Evolutionary conservation across 345 rosid genomes (phyloP).

Genomic region (Eucalyptus pauciflora): DNA sequence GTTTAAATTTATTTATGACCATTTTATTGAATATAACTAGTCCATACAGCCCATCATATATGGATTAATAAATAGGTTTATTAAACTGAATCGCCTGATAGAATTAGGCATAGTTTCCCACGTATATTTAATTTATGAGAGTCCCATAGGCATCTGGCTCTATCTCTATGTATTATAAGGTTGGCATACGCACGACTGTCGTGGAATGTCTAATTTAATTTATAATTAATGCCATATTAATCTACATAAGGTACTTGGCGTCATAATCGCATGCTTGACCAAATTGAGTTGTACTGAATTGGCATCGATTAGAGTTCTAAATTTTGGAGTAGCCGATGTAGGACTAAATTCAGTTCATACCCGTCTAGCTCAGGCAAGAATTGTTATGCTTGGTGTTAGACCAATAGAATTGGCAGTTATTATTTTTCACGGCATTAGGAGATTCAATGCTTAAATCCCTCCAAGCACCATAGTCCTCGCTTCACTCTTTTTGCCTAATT

Average conservation of each 20-base stretch:
- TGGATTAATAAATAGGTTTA: too few relatives aligned
- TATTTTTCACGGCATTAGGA: neutral
- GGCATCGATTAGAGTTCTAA: neutral
- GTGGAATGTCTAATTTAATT: neutral
- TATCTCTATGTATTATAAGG: neutral
- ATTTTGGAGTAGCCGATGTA: neutral
- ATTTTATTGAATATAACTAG: too few relatives aligned
- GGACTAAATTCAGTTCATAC: neutral
- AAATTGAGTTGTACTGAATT: neutral
- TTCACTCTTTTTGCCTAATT: neutral
- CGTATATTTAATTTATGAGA: neutral
- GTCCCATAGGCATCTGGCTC: neutral
- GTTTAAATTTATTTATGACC: too few relatives aligned
- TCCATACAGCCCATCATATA: too few relatives aligned
- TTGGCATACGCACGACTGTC: accelerated
- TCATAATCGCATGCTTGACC: neutral
- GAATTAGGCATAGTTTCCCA: neutral
- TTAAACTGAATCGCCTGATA: accelerated
- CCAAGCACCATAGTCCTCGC: neutral
- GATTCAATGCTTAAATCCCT: neutral
- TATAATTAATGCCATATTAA: neutral
- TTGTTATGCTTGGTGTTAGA: neutral
- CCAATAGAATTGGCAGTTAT: neutral
- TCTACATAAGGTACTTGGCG: neutral
- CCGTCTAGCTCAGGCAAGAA: neutral